Evolutionary conservation across 2,329 filamentous ascomycete genomes (phyloP).

Genomic region (Aspergillus novofumigatus): DNA sequence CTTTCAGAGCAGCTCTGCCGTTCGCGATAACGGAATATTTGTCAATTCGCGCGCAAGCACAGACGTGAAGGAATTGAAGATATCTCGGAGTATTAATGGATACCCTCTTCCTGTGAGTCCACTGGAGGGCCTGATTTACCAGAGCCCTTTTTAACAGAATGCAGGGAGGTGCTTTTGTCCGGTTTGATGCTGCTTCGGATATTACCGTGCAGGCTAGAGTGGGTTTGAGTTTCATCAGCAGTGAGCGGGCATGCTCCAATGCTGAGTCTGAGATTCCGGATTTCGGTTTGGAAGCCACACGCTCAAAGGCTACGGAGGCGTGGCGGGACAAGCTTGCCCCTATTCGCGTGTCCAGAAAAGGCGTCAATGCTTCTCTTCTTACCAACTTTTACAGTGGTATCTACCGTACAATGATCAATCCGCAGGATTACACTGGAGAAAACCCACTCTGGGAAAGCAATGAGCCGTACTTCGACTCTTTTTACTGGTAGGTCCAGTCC

Average conservation of each 20-base stretch:
- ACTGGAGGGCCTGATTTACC: not conserved
- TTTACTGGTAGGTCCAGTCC: conserved; percentile 56
- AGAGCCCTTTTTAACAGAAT: conserved; percentile 17
- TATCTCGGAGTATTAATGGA: conserved; percentile 54
- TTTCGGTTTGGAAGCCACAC: conserved; percentile 57
- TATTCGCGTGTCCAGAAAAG: conserved; percentile 32
- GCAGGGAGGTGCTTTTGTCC: conserved; percentile 61
- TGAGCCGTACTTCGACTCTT: conserved; percentile 70
- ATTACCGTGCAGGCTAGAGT: conserved; percentile 60
- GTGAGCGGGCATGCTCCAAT: conserved; percentile 61
- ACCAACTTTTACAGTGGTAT: conserved; percentile 65
- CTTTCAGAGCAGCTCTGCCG: conserved; percentile 50
- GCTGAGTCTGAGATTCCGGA: conserved; percentile 64
- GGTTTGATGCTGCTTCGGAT: conserved; percentile 51
- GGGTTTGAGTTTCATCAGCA: conserved; percentile 65
- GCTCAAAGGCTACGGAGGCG: conserved; percentile 48
- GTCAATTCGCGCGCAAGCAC: conserved; percentile 57
- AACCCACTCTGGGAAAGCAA: conserved; percentile 62
- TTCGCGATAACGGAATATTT: conserved; percentile 61
- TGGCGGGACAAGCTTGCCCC: conserved; percentile 56
- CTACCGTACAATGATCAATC: conserved; percentile 66
- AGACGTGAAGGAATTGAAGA: conserved; percentile 51
- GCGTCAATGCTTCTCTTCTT: conserved; percentile 27
- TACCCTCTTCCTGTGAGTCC: conserved; percentile 45
- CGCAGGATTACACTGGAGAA: conserved; percentile 69